These are phyloP conservation scores for Larix sibirica DNA, from an alignment of 83 land plant species.

Conservation along the genomic window DNA sequence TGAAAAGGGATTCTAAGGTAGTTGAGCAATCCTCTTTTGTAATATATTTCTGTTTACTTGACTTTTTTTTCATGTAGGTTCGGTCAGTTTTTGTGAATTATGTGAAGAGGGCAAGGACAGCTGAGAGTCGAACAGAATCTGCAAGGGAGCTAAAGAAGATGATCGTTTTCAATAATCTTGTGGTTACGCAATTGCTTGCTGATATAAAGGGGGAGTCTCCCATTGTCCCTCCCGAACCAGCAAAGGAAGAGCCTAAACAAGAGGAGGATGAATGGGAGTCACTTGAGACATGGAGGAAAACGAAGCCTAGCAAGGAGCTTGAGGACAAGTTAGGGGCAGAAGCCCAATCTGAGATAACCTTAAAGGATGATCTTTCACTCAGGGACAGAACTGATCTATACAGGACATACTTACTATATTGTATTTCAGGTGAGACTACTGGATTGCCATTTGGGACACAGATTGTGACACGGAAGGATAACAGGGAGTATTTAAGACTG, in stretches of 20 bases:
- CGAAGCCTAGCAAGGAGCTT: conserved; percentile 54
- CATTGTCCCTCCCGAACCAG: conserved; percentile 27
- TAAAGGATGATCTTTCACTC: conserved; percentile 80
- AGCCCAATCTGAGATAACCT: conserved; percentile 82
- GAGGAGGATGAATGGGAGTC: conserved; percentile 65
- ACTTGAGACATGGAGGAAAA: conserved; percentile 60
- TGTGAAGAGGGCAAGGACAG: conserved; percentile 62
- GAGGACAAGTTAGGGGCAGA: conserved; percentile 52
- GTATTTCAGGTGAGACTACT: conserved; percentile 79
- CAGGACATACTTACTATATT: conserved; percentile 72
- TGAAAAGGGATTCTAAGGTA: not conserved
- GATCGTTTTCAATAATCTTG: conserved; percentile 81
- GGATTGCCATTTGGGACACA: conserved; percentile 84
- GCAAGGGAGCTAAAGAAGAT: conserved; percentile 87
- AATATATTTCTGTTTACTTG: not conserved
- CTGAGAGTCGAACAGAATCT: conserved; percentile 63
- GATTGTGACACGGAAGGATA: conserved; percentile 71
- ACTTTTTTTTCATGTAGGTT: conserved; percentile 52
- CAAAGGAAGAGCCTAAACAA: conserved; percentile 36
- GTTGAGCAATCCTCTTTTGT: not conserved
- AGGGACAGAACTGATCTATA: conserved; percentile 85
- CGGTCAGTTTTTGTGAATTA: conserved; percentile 67
- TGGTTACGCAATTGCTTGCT: conserved; percentile 74
- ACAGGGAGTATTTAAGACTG: conserved; percentile 66
- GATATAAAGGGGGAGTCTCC: conserved; percentile 81